Conservation (phyloP, 768 basidiomycete species). For the Auriculariales sp. region DNA sequence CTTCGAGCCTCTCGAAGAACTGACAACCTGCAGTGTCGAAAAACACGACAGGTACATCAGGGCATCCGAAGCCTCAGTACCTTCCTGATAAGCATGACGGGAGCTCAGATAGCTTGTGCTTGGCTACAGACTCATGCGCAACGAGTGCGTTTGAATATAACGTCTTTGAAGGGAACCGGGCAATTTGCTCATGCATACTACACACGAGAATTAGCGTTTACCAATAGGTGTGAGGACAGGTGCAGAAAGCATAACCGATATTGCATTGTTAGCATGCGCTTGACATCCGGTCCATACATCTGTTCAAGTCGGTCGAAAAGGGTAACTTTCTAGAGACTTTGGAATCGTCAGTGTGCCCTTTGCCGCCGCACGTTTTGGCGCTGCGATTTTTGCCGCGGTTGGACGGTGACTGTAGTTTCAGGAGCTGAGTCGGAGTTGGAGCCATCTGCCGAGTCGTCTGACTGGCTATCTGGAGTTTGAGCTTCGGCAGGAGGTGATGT, state of each 20-base stretch:
- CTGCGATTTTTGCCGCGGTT: background rate
- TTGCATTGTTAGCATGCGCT: conserved; percentile 78
- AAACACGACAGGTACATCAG: conserved; percentile 76
- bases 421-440: background rate
- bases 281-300: conserved; percentile 74
- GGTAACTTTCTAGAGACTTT: conserved; percentile 67
- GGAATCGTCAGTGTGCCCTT: conserved; percentile 36
- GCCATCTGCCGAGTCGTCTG: conserved; percentile 5
- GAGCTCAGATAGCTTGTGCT: conserved; percentile 59
- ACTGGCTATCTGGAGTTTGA: conserved; percentile 6
- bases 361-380: conserved; percentile 4
- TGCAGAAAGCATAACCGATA: conserved; percentile 42
- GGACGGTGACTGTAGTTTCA: background rate
- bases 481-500: conserved; percentile 1
- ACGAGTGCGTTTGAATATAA: conserved; percentile 61
- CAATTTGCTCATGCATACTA: conserved; percentile 83
- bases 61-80: conserved; percentile 59
- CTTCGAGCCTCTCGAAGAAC: conserved; percentile 59
- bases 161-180: conserved; percentile 69
- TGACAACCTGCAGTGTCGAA: conserved; percentile 92
- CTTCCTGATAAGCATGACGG: conserved; percentile 35
- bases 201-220: background rate
- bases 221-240: background rate
- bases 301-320: conserved; percentile 83
- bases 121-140: conserved; percentile 56